Evolutionary conservation across 805 yeast genomes (phyloP).

Genomic region (Ogataea corticis): DNA sequence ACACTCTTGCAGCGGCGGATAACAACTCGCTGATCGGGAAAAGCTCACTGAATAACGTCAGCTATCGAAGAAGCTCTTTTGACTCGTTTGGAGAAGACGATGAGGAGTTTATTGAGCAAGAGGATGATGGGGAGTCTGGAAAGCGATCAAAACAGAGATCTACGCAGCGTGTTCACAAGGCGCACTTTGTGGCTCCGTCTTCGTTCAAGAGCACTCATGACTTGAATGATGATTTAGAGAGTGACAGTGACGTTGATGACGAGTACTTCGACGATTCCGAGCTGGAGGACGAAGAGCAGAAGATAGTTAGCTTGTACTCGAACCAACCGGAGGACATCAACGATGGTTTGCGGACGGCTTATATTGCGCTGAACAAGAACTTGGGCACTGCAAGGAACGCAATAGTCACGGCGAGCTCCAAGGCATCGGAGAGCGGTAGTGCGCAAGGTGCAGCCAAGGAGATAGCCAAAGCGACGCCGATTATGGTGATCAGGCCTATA

Average conservation of each 20-base stretch:
- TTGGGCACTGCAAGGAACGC: constrained; percentile 65
- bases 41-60: constrained; percentile 14
- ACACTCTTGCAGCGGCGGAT: constrained; percentile 10
- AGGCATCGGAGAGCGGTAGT: constrained; percentile 62
- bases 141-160: background rate
- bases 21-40: constrained; percentile 15
- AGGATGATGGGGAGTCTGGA: constrained; percentile 28
- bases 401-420: constrained; percentile 56
- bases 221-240: constrained; percentile 19
- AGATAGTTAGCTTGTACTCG: constrained; percentile 70
- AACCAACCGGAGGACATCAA: constrained; percentile 74
- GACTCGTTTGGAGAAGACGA: constrained; percentile 32
- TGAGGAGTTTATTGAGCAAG: constrained; percentile 26
- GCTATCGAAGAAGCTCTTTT: constrained; percentile 25
- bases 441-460: constrained; percentile 68
- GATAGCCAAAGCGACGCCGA: constrained; percentile 75
- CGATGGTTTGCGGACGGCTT: constrained; percentile 78
- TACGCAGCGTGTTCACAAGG: constrained; percentile 4
- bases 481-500: constrained; percentile 76
- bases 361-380: constrained; percentile 67
- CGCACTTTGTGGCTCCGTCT: constrained; percentile 13
- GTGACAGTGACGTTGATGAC: constrained; percentile 29
- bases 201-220: constrained; percentile 7
- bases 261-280: constrained; percentile 28
- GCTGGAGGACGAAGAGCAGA: constrained; percentile 38